A percentile compares a stretch with the other conserved stretches of the same genome.
These are phyloP conservation scores for Boletales sp. DNA, from an alignment of 768 basidiomycete genomes.

Conservation along the genomic window DNA sequence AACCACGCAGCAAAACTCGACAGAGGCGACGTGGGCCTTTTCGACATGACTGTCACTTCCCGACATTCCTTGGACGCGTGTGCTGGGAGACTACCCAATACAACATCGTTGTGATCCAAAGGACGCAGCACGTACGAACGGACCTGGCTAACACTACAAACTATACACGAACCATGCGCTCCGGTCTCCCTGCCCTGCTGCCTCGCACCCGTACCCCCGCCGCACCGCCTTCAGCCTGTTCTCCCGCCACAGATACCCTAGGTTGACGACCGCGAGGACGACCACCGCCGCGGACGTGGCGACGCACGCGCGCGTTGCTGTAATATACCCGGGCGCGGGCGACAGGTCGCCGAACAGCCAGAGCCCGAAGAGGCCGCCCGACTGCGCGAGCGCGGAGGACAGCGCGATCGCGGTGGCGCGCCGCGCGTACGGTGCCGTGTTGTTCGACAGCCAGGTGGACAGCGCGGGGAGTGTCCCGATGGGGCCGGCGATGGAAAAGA, in stretches of 20 bases:
- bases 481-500: conserved; percentile 50
- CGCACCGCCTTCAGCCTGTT: conserved; percentile 43
- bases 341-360: conserved; percentile 56
- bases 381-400: conserved; percentile 51
- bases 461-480: conserved; percentile 50
- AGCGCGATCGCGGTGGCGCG: conserved; percentile 59
- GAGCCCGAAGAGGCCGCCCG: conserved; percentile 52
- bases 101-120: no score
- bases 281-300: conserved; percentile 39
- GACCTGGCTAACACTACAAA: no score
- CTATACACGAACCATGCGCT: conserved; percentile 58
- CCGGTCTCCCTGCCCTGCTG: conserved; percentile 42
- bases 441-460: conserved; percentile 62
- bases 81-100: no score
- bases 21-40: no score
- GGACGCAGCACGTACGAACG: no score
- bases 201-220: conserved; percentile 39
- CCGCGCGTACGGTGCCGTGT: conserved; percentile 51
- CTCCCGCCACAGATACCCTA: conserved; percentile 39
- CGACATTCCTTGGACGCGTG: no score
- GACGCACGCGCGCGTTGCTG: conserved; percentile 39
- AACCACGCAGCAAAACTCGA: no score
- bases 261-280: conserved; percentile 35
- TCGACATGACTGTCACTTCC: no score
- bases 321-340: conserved; percentile 45